These are phyloP conservation scores for Pseudocercospora ulei DNA, from an alignment of 2,329 filamentous ascomycete genomes.

Conservation along the genomic window DNA sequence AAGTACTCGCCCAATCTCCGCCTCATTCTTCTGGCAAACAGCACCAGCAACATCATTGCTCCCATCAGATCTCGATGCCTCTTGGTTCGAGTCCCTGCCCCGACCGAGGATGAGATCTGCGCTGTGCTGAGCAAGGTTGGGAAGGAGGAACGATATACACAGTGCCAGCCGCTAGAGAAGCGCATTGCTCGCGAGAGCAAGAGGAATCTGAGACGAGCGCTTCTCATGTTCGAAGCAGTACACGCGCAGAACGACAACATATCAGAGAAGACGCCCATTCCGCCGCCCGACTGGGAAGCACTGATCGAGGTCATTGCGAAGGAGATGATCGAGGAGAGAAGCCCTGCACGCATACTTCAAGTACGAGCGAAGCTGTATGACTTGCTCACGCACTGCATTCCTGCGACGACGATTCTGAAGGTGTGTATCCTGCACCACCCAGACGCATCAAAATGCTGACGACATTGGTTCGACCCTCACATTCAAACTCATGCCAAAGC, in stretches of 20 bases:
- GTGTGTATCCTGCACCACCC: slow-evolving; percentile 29
- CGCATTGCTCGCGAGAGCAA: slow-evolving; percentile 85
- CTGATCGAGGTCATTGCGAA: slow-evolving; percentile 81
- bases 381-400: slow-evolving; percentile 92
- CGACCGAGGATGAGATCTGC: slow-evolving; percentile 75
- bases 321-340: slow-evolving; percentile 86
- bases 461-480: slow-evolving; percentile 57
- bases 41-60: slow-evolving; percentile 97
- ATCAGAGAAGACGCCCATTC: slow-evolving; percentile 76
- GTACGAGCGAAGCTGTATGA: slow-evolving; percentile 95
- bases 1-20: slow-evolving; percentile 95
- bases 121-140: slow-evolving; percentile 59
- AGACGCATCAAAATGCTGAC: not conserved
- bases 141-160: slow-evolving; percentile 74
- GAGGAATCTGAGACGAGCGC: slow-evolving; percentile 74
- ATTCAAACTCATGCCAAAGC: slow-evolving; percentile 77
- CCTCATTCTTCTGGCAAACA: slow-evolving; percentile 86
- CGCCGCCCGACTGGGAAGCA: slow-evolving; percentile 93
- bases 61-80: slow-evolving; percentile 87
- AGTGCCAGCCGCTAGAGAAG: slow-evolving; percentile 63
- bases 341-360: slow-evolving; percentile 76
- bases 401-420: slow-evolving; percentile 85
- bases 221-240: slow-evolving; percentile 95
- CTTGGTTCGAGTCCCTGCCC: slow-evolving; percentile 82
- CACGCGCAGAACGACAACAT: slow-evolving; percentile 96